Base-by-base conservation (phyloP, 2,329 filamentous ascomycete genomes). In the Uncinocarpus reesii region DNA sequence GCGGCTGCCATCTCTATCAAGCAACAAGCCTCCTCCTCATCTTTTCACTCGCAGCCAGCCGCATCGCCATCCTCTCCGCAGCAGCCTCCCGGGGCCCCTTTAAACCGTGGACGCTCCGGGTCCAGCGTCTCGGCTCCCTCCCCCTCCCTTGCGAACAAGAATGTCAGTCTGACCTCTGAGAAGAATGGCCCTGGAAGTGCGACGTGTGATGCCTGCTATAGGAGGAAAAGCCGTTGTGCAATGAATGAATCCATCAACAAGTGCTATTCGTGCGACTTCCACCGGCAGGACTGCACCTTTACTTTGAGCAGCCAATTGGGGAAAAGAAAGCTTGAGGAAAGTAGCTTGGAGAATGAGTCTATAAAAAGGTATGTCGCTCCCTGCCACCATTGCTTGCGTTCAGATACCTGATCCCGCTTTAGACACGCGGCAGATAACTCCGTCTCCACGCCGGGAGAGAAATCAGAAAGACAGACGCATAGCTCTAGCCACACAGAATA, bases 231-330 rank as follows among this genome's bases (percentile, higher is more conserved):
- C 56, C 62, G 65, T 15, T 68, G 67, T 56, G 65, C 66, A 15
- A 69, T 69, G 62, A 69, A 68, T 53, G 65, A 68, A 51, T 60
- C 62, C 53, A 61, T 66, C 52, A 66, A 68, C 49, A 68, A 68
- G 52, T 69, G 66, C 53, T 68, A 68, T 48, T 69, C 66, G 37
- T 69, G 67, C 50, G 65, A 70, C 45, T 70, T 68, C 32, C 66
- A 69, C 52, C 65, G 65, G 35, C 67, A 69, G 57, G 66, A 70
- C 23, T 69, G 66, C 54, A 69, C 66, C 6, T 69, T 69, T 49
- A 64, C 57, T 21, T 56, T 67, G 6, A 56, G 59, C 26, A 56
- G 47, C 21, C 56, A 55, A 6, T 54, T 62, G 13, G 68, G 66
- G 54, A 70, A 70, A 54, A 60, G 67, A 41, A 70, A 69, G 53